Conservation (phyloP, 495 filamentous ascomycete species). For the Chlorociboria aeruginascens region DNA sequence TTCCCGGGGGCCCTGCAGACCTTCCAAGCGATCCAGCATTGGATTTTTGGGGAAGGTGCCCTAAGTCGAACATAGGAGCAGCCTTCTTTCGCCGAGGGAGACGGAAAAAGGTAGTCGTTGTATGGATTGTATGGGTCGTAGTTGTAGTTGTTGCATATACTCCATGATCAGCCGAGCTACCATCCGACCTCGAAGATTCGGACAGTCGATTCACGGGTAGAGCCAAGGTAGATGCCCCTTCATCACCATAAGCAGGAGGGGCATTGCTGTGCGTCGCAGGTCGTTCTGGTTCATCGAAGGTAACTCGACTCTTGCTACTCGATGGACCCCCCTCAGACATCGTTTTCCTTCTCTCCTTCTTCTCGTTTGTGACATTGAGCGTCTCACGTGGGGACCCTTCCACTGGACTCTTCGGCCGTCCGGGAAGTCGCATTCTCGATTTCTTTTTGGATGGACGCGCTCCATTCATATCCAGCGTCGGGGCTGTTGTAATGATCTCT, state of each 20-base stretch:
- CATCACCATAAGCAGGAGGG: slow-evolving; percentile 52
- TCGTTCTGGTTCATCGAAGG: slow-evolving; percentile 57
- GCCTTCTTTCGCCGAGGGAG: slow-evolving; percentile 60
- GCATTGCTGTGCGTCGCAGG: slow-evolving; percentile 40
- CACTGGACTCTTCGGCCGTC: slow-evolving; percentile 25
- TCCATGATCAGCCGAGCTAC: slow-evolving; percentile 65
- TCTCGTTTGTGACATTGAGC: slow-evolving; percentile 13
- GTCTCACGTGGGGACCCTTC: slow-evolving; percentile 13
- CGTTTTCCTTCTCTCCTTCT: slow-evolving; percentile 28
- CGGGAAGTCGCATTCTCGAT: slow-evolving; percentile 34
- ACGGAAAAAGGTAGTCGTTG: slow-evolving; percentile 64
- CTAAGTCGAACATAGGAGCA: slow-evolving; percentile 55
- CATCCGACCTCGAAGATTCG: slow-evolving; percentile 86
- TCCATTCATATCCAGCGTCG: slow-evolving; percentile 50
- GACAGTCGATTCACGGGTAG: slow-evolving; percentile 64
- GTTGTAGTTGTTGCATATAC: slow-evolving; percentile 46
- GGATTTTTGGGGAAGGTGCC: slow-evolving; percentile 61
- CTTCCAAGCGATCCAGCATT: slow-evolving; percentile 12
- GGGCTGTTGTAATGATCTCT: slow-evolving; percentile 86
- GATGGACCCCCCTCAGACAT: slow-evolving; percentile 30
- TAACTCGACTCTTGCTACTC: slow-evolving; percentile 34
- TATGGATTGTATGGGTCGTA: slow-evolving; percentile 51
- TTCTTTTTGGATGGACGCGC: slow-evolving; percentile 40
- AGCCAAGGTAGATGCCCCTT: slow-evolving; percentile 52
- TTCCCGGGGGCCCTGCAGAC: slow-evolving; percentile 7